phyloP scores from a whole-genome alignment of 345 rosid species.

The Laguncularia racemosa region DNA sequence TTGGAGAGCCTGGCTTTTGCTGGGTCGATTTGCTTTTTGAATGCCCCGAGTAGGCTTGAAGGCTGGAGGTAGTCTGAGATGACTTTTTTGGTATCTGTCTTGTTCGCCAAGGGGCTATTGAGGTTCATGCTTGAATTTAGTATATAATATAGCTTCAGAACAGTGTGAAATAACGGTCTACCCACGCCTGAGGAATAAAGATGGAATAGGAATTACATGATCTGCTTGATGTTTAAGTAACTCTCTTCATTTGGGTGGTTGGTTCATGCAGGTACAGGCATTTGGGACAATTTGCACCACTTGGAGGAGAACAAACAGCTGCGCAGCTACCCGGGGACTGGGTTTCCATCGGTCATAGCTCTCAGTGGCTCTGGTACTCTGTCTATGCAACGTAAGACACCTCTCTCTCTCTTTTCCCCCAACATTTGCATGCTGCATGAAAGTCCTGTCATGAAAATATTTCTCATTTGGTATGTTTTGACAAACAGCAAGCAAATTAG shows the following conservation, averaged over 20 bases:
- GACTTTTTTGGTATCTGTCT: too few species aligned
- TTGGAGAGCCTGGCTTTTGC: too few species aligned
- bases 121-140: too few species aligned
- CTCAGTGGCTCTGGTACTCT: constrained; percentile 98
- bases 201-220: too few species aligned
- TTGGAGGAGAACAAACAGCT: constrained; percentile 98
- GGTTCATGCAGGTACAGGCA: constrained; percentile 64
- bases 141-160: too few species aligned
- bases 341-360: constrained; percentile 88
- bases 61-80: too few species aligned
- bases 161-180: too few species aligned
- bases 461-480: background rate
- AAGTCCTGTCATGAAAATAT: background rate
- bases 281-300: constrained; percentile 90
- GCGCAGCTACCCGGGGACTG: constrained; percentile 97
- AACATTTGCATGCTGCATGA: background rate
- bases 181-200: too few species aligned
- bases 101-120: too few species aligned
- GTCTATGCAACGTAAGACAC: constrained; percentile 74
- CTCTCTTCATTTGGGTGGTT: background rate
- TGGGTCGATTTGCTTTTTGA: too few species aligned
- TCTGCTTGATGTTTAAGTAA: background rate
- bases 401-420: background rate
- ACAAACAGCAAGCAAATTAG: constrained; percentile 84
- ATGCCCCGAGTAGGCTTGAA: too few species aligned